Evolutionary conservation across 345 rosid genomes (phyloP), one percentile per base, ranked within the genome.

Genomic region (Aquilaria sinensis): DNA sequence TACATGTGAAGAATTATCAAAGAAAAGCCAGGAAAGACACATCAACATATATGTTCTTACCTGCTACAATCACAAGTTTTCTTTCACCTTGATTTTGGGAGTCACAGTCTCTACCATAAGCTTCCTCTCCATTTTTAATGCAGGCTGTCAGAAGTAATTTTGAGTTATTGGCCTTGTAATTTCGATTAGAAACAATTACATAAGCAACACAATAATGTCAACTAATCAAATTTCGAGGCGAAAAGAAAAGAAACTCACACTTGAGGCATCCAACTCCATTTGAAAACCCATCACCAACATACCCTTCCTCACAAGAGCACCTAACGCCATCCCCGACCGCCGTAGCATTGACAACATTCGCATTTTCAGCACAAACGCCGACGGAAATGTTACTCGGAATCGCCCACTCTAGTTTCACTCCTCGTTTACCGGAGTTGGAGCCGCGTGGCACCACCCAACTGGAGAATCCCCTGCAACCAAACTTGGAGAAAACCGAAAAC

Each of bases 321-420:
- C 97, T 70, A 5, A 81, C 77, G 30, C 87, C 94, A 37, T 72
- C 79, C 67, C 68, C 67, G 62, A 91, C 72, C 37, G 83, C 34
- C 0, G 90, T 84, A 23, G 97, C 91, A 72, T 88, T 91, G 2
- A 85, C 84, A 47, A 58, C 51, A 54, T 56, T 52, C 12, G 90
- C 83, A 67, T 83, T 78, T 31, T 1, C 55, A 46, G 73, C 82
- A 63, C 96, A 91, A 49, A 61, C 57, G 58, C 61, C 58, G 3
- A 33, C 57, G 0, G 97, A 77, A 5, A 55, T 69, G 51, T 88
- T 91, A 62, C 63, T 62, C 0, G 92, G 96, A 68, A 91, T 60
- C 0, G 86, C 94, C 96, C 96, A 91, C 60, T 88, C 97, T 65
- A 91, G 62, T 67, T 91, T 91, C 43, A 91, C 87, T 34, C 96